A percentile compares a stretch with the other conserved stretches of the same genome.
These are phyloP conservation scores for Calonectria montana DNA, from an alignment of 2,329 filamentous ascomycete species.

Conservation along the genomic window DNA sequence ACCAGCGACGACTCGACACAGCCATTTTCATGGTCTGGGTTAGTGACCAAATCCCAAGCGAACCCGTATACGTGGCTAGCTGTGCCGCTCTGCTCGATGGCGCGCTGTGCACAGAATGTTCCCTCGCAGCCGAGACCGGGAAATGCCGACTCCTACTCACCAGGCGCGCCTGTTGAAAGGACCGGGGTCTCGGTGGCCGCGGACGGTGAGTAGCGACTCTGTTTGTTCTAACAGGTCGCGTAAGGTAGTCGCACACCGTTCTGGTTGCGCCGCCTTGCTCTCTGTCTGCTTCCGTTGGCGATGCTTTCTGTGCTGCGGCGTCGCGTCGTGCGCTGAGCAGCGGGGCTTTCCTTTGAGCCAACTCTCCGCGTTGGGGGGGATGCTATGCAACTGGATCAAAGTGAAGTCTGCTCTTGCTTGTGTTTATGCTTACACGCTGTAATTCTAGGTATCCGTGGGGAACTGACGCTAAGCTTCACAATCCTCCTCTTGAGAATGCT, in stretches of 20 bases:
- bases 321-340: slow-evolving; percentile 13
- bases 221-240: background rate
- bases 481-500: background rate
- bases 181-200: slow-evolving; percentile 20
- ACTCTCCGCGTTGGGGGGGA: slow-evolving; percentile 3
- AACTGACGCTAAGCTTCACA: background rate
- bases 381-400: slow-evolving; percentile 6
- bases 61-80: slow-evolving; percentile 5
- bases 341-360: slow-evolving; percentile 16
- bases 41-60: slow-evolving; percentile 2
- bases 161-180: slow-evolving; percentile 18
- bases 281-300: slow-evolving; percentile 17
- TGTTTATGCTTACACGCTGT: background rate
- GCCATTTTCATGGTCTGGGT: slow-evolving; percentile 18
- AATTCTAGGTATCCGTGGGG: background rate
- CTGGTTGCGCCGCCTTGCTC: slow-evolving; percentile 6
- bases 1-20: slow-evolving; percentile 3
- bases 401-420: slow-evolving; percentile 11
- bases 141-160: slow-evolving; percentile 19
- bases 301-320: slow-evolving; percentile 5
- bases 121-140: slow-evolving; percentile 9
- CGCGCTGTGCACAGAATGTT: slow-evolving; percentile 1
- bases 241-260: background rate
- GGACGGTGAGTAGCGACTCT: slow-evolving; percentile 8
- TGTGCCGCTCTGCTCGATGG: slow-evolving; percentile 12